Percentiles rank a stretch among this genome's conserved stretches.
These are phyloP conservation scores for Brassica juncea DNA, from an alignment of 345 rosid genomes.

Conservation along the genomic window DNA sequence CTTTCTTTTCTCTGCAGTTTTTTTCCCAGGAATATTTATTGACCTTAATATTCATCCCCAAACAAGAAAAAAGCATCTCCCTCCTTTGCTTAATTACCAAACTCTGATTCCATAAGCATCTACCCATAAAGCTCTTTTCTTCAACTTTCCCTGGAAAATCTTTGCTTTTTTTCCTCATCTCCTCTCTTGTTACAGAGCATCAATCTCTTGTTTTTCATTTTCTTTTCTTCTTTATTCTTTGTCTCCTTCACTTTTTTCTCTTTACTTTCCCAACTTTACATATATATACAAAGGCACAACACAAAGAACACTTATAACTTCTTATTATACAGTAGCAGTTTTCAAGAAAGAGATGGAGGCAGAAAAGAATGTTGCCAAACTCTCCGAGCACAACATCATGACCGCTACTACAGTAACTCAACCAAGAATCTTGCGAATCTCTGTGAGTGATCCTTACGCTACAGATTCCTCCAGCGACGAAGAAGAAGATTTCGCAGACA, in stretches of 20 bases:
- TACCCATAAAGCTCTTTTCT: conserved; percentile 29
- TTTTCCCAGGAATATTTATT: conserved; percentile 28
- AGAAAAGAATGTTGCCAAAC: conserved; percentile 44
- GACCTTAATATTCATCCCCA: conserved; percentile 21
- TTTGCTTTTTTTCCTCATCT: not conserved
- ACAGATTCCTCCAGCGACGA: conserved; percentile 97
- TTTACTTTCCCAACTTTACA: conserved; percentile 2
- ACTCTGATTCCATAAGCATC: conserved; percentile 40
- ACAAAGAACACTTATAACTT: conserved; percentile 29
- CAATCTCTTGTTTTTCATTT: conserved; percentile 24
- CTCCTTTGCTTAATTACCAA: conserved; percentile 27
- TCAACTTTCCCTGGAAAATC: conserved; percentile 31
- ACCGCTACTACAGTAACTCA: conserved; percentile 6
- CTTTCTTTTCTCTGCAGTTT: conserved; percentile 8
- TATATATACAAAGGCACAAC: conserved; percentile 16
- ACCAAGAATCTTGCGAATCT: conserved; percentile 61
- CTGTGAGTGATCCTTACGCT: conserved; percentile 80
- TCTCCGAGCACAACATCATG: conserved; percentile 48
- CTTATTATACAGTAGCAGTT: conserved; percentile 40
- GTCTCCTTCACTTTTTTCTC: not conserved
- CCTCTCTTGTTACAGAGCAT: conserved; percentile 31
- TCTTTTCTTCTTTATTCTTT: not conserved
- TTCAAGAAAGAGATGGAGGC: conserved; percentile 25
- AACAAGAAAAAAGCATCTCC: conserved; percentile 22
- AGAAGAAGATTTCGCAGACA: conserved; percentile 41